Percentiles rank a stretch among this genome's conserved stretches.
phyloP scores from a whole-genome alignment of 2,329 filamentous ascomycete species.

The Fusarium sp. region DNA sequence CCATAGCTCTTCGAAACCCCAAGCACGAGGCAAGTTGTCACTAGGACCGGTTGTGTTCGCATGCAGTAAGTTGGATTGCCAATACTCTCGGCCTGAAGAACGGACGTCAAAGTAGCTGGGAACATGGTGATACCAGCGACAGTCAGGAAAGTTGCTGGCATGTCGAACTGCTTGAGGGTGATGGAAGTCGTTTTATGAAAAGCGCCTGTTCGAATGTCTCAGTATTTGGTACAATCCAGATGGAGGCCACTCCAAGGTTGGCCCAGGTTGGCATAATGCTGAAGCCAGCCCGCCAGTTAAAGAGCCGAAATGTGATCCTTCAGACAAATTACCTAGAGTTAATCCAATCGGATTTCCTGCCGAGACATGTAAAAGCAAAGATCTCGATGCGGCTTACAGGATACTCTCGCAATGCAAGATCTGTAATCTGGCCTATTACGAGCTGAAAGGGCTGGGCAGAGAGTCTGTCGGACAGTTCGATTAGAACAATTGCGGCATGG shows the following conservation, averaged over 20 bases:
- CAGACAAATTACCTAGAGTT: constrained; percentile 65
- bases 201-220: too few species aligned
- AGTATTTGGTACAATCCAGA: too few species aligned
- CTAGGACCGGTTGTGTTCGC: constrained; percentile 52
- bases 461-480: constrained; percentile 50
- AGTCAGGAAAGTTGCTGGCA: too few species aligned
- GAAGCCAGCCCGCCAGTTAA: constrained; percentile 73
- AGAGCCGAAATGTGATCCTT: constrained; percentile 71
- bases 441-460: constrained; percentile 74
- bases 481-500: background rate
- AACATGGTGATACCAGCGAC: too few species aligned
- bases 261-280: constrained; percentile 59
- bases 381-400: too few species aligned
- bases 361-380: constrained; percentile 62
- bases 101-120: too few species aligned
- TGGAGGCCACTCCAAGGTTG: too few species aligned
- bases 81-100: too few species aligned
- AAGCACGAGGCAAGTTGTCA: constrained; percentile 69
- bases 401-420: too few species aligned
- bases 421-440: constrained; percentile 50
- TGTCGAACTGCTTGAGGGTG: too few species aligned
- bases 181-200: too few species aligned
- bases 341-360: constrained; percentile 57
- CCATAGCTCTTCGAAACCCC: constrained; percentile 72
- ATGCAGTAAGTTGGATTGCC: too few species aligned